phyloP scores from a whole-genome alignment of 805 yeast genomes.

The Kluyveromyces lactis region DNA sequence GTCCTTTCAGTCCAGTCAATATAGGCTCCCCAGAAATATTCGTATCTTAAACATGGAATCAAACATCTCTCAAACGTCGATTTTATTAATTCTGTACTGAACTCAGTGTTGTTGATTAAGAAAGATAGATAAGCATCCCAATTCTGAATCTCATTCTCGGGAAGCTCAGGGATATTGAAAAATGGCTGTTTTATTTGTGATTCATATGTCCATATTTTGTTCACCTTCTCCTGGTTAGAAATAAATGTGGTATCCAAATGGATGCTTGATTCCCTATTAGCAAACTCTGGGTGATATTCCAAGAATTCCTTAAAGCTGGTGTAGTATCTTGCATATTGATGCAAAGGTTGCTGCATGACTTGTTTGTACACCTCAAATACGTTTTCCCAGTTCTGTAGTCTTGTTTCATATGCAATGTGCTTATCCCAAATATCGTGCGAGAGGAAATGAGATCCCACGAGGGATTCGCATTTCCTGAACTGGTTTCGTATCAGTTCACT shows the following conservation, averaged over 20 bases:
- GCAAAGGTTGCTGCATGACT: conserved; percentile 57
- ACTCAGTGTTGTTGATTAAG: conserved; percentile 33
- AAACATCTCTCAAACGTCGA: conserved; percentile 66
- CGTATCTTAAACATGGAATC: conserved; percentile 54
- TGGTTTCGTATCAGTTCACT: conserved; percentile 30
- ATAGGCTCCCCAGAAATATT: conserved; percentile 64
- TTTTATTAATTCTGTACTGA: conserved; percentile 28
- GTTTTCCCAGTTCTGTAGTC: conserved; percentile 30
- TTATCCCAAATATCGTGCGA: conserved; percentile 81
- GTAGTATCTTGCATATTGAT: conserved; percentile 77
- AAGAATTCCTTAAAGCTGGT: conserved; percentile 36
- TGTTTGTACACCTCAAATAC: conserved; percentile 36
- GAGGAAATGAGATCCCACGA: conserved; percentile 63
- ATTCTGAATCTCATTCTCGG: conserved; percentile 34
- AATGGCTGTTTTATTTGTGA: conserved; percentile 47
- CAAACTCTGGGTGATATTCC: conserved; percentile 25
- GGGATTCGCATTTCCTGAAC: conserved; percentile 40
- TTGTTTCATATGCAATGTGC: conserved; percentile 53
- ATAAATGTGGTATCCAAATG: conserved; percentile 37
- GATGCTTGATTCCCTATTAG: conserved; percentile 33
- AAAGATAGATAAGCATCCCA: conserved; percentile 62
- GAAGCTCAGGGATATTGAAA: conserved; percentile 43
- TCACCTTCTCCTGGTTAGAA: conserved; percentile 44
- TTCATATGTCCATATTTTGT: conserved; percentile 66
- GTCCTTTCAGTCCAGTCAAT: conserved; percentile 40